Conservation (phyloP, 176 grass and related monocot genomes). For the Oryza meridionalis region DNA sequence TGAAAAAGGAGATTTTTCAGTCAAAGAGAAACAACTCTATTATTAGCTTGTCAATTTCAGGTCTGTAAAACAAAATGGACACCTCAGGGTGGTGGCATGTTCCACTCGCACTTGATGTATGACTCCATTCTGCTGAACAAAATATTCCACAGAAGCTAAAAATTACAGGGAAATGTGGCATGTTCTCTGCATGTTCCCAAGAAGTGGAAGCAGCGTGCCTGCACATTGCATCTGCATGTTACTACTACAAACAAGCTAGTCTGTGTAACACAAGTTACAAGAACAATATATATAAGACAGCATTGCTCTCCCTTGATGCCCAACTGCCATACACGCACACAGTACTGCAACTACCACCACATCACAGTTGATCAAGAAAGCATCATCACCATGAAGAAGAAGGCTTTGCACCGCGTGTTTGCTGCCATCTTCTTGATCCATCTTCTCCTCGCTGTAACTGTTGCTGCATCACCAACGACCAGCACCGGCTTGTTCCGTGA, state of each 20-base stretch:
- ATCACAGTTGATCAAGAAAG: neutral
- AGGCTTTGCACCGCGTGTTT: slow-evolving; percentile 28
- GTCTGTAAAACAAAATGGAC: neutral
- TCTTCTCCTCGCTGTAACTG: slow-evolving; percentile 9
- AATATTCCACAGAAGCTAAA: neutral
- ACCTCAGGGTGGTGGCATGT: neutral
- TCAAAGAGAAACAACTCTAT: neutral
- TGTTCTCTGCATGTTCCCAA: neutral
- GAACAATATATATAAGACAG: neutral
- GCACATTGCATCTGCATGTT: neutral
- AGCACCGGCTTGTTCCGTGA: neutral
- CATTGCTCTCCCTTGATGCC: neutral
- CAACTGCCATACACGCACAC: neutral
- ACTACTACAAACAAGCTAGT: neutral
- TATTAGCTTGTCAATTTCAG: neutral
- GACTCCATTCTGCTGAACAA: neutral
- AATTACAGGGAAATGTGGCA: neutral
- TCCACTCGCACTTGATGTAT: neutral
- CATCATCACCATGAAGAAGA: slow-evolving; percentile 23
- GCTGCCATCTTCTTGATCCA: slow-evolving; percentile 50
- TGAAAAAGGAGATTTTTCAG: neutral
- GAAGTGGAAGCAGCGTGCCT: slow-evolving; percentile 7
- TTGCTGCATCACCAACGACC: neutral
- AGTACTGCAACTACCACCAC: neutral
- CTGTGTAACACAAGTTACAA: neutral